Conservation (phyloP, 1,284 basidiomycete species). For the Ustilago esculenta region DNA sequence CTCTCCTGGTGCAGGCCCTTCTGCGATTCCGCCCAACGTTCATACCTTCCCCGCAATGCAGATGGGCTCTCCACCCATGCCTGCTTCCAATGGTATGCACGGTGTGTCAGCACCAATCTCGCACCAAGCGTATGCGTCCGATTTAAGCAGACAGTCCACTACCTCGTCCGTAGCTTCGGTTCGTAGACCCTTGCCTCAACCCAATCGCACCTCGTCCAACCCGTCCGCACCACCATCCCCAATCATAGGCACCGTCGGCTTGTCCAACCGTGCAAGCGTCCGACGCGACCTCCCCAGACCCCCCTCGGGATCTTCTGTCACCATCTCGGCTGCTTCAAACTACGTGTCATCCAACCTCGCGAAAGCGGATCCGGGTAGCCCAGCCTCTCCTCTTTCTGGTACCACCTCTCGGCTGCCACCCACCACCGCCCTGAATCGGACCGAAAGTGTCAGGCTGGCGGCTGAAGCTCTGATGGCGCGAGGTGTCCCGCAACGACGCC, state of each 20-base stretch:
- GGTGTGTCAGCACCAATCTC: neutral
- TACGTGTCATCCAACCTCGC: constrained; percentile 18
- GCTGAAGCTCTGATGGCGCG: constrained; percentile 60
- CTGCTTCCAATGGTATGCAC: constrained; percentile 1
- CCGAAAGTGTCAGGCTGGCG: constrained; percentile 54
- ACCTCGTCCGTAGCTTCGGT: constrained; percentile 39
- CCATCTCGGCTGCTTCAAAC: constrained; percentile 24
- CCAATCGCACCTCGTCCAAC: constrained; percentile 39
- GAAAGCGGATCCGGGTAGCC: constrained; percentile 18
- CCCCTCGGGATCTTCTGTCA: constrained; percentile 34
- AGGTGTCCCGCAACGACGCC: constrained; percentile 48
- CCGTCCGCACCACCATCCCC: constrained; percentile 37
- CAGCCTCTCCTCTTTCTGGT: constrained; percentile 22
- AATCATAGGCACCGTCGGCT: constrained; percentile 7
- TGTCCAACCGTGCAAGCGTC: constrained; percentile 30
- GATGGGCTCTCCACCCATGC: constrained; percentile 15
- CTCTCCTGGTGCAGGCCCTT: constrained; percentile 1
- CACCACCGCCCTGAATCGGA: constrained; percentile 33
- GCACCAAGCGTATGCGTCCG: constrained; percentile 18
- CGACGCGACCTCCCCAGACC: constrained; percentile 39
- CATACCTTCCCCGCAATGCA: constrained; percentile 12
- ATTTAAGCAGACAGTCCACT: constrained; percentile 42
- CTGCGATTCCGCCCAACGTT: constrained; percentile 4
- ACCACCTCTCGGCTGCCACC: constrained; percentile 27
- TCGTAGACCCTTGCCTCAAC: constrained; percentile 41